Percentiles rank a stretch among this genome's conserved stretches.
Evolutionary conservation across 2,329 filamentous ascomycete genomes (phyloP).

Genomic region (Penicillium sp.): DNA sequence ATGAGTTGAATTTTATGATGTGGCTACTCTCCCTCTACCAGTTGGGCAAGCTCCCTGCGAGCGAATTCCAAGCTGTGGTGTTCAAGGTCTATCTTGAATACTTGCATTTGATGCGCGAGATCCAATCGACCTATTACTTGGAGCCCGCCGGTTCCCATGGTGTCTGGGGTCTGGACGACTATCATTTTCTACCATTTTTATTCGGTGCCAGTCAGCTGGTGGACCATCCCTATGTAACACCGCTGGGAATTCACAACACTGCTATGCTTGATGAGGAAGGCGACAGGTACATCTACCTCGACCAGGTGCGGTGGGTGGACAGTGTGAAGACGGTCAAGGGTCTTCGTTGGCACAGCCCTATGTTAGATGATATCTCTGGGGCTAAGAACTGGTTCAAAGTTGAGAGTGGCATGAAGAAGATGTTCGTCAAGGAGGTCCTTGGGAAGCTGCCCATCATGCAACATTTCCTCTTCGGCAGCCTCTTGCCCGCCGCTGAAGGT

Average conservation of each 20-base stretch:
- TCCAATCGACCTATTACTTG: constrained; percentile 93
- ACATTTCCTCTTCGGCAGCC: constrained; percentile 89
- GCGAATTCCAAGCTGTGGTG: constrained; percentile 74
- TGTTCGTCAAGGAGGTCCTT: constrained; percentile 93
- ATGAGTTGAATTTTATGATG: constrained; percentile 95
- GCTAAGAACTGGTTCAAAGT: constrained; percentile 91
- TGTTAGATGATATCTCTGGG: constrained; percentile 96
- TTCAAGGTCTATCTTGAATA: constrained; percentile 82
- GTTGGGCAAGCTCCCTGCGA: constrained; percentile 64
- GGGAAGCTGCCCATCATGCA: constrained; percentile 97
- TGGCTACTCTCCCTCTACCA: constrained; percentile 96
- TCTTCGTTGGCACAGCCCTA: constrained; percentile 93
- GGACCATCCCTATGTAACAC: constrained; percentile 80
- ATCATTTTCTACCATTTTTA: constrained; percentile 94
- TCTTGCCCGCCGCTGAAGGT: constrained; percentile 77
- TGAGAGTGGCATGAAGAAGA: constrained; percentile 91
- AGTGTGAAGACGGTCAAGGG: constrained; percentile 95
- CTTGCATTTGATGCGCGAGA: constrained; percentile 79
- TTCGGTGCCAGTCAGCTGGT: constrained; percentile 91
- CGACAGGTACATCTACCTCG: constrained; percentile 83
- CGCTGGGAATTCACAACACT: constrained; percentile 81
- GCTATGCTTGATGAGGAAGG: constrained; percentile 85
- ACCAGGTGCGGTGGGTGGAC: constrained; percentile 93
- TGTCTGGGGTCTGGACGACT: constrained; percentile 97
- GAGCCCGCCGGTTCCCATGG: constrained; percentile 96